Evolutionary conservation across 2,329 filamentous ascomycete genomes (phyloP).

Genomic region (Colletotrichum euphorbiae): DNA sequence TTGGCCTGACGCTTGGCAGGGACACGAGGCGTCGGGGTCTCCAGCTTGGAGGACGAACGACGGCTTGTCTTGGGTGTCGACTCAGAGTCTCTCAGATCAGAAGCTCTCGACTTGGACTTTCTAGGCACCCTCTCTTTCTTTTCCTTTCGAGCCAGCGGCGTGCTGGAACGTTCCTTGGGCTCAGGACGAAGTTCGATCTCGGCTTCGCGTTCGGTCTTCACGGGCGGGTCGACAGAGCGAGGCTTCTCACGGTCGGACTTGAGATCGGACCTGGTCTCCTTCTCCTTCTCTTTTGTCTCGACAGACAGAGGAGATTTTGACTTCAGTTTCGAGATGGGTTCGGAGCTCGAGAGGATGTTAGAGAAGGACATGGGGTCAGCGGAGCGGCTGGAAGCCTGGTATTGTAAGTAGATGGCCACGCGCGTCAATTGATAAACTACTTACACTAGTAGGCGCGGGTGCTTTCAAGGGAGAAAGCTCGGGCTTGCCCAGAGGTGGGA

Average conservation of each 20-base stretch:
- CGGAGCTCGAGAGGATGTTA: constrained; percentile 87
- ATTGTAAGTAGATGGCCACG: neutral
- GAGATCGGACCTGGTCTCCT: constrained; percentile 40
- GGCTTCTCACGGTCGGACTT: constrained; percentile 40
- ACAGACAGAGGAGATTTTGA: constrained; percentile 32
- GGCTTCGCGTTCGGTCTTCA: constrained; percentile 49
- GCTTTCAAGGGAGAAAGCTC: constrained; percentile 57
- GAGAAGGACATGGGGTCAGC: constrained; percentile 96
- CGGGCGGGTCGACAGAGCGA: constrained; percentile 43
- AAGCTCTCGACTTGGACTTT: constrained; percentile 63
- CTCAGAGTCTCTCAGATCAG: constrained; percentile 63
- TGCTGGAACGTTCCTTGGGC: constrained; percentile 36
- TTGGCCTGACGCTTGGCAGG: constrained; percentile 71
- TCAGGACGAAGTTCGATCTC: constrained; percentile 40
- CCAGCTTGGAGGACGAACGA: constrained; percentile 63
- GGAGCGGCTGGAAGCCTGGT: constrained; percentile 76
- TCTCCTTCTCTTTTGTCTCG: constrained; percentile 32
- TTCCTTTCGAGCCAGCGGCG: constrained; percentile 40
- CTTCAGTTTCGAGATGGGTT: constrained; percentile 70
- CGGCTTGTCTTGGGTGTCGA: constrained; percentile 59
- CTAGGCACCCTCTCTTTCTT: constrained; percentile 46
- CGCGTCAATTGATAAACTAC: constrained; percentile 35
- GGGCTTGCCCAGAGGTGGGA: constrained; percentile 52
- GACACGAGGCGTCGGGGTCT: constrained; percentile 60
- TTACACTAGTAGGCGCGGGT: constrained; percentile 51